Evolutionary conservation across 176 grass and related monocot genomes (phyloP).

Genomic region (Lolium multiflorum): DNA sequence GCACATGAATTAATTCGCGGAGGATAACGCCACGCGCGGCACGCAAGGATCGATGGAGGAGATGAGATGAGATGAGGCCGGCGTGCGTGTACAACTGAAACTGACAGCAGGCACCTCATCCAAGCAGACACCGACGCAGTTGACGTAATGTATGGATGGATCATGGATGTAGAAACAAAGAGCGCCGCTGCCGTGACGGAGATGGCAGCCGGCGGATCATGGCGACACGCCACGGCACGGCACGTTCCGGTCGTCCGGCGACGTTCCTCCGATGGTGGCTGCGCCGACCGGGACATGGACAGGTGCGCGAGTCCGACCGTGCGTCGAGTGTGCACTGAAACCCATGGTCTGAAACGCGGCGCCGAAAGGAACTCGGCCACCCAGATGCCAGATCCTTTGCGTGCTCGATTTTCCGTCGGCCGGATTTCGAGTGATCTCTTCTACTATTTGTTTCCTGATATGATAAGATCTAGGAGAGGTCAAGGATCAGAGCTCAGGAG

Average conservation of each 20-base stretch:
- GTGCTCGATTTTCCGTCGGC: neutral
- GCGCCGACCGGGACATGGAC: slow-evolving; percentile 12
- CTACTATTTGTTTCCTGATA: neutral
- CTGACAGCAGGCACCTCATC: slow-evolving; percentile 8
- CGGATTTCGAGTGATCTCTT: neutral
- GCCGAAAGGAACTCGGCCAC: neutral
- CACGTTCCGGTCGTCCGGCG: neutral
- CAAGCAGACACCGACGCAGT: neutral
- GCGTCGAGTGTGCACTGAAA: no score
- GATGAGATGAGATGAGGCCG: slow-evolving; percentile 22
- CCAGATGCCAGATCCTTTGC: neutral
- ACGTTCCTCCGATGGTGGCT: slow-evolving; percentile 19
- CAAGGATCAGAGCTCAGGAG: neutral
- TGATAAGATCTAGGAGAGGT: slow-evolving; percentile 15
- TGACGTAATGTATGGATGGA: neutral
- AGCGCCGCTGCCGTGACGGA: neutral
- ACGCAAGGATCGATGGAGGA: neutral
- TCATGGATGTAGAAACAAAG: neutral
- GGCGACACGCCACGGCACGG: slow-evolving; percentile 7
- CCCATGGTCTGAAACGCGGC: slow-evolving; percentile 2
- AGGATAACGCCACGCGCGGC: neutral
- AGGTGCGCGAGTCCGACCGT: no score
- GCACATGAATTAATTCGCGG: neutral
- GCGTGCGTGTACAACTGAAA: neutral
- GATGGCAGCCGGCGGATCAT: neutral